Percentiles rank a stretch among this genome's conserved stretches.
phyloP scores from a whole-genome alignment of 2,329 filamentous ascomycete species.

The Pseudogymnoascus sp. region DNA sequence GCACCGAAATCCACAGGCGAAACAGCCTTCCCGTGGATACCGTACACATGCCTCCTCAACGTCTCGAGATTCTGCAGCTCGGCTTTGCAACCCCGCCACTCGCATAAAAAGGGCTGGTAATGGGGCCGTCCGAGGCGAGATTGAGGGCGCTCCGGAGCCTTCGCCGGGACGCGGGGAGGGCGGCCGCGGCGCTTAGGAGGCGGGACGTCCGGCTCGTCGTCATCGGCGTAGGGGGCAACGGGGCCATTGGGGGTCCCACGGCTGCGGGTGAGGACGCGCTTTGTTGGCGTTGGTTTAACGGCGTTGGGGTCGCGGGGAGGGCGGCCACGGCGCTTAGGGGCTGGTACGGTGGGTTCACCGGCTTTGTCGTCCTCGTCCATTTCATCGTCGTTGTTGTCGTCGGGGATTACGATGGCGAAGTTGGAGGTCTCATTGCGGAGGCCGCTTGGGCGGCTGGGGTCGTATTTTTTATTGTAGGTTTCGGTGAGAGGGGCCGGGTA shows the following conservation, averaged over 20 bases:
- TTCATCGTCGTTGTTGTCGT: neutral
- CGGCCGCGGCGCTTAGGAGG: neutral
- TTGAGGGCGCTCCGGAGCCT: neutral
- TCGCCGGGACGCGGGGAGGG: neutral
- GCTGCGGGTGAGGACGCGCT: neutral
- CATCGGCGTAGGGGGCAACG: neutral
- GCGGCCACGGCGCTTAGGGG: neutral
- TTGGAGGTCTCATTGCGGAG: neutral
- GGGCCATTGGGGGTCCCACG: neutral
- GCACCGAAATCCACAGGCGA: neutral
- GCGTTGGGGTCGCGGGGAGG: neutral
- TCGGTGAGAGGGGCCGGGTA: neutral
- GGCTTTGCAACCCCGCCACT: constrained; percentile 52
- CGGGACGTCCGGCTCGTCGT: neutral
- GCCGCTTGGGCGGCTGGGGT: neutral
- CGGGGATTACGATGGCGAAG: neutral
- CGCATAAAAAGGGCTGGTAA: constrained; percentile 50
- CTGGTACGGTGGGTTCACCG: neutral
- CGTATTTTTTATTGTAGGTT: neutral
- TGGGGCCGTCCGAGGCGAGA: constrained; percentile 26
- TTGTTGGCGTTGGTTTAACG: neutral
- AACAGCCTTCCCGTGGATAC: constrained; percentile 38
- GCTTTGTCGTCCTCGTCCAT: neutral
- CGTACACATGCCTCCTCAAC: constrained; percentile 44
- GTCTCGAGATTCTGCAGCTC: constrained; percentile 58